Evolutionary conservation across 306 rosid genomes (phyloP).

Genomic region (Sechiopsis laciniata): DNA sequence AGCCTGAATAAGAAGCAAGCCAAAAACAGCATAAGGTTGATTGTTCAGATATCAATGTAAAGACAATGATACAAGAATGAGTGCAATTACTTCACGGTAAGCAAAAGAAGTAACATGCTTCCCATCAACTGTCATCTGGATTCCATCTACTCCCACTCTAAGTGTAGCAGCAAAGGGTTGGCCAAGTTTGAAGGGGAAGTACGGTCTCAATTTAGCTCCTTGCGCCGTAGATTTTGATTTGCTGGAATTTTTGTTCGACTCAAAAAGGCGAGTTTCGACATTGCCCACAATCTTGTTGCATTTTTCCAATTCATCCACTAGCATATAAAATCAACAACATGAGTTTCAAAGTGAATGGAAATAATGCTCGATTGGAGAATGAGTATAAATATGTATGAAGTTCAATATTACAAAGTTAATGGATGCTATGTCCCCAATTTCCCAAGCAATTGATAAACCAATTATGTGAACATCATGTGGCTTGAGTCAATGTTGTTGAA

Average conservation of each 20-base stretch:
- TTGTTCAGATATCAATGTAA: constrained; percentile 19
- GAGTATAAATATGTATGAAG: not conserved
- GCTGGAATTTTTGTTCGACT: constrained; percentile 35
- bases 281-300: constrained; percentile 91
- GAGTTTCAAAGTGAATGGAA: constrained; percentile 7
- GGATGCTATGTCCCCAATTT: not conserved
- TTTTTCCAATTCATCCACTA: constrained; percentile 95
- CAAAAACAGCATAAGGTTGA: constrained; percentile 28
- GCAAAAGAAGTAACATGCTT: constrained; percentile 90
- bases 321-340: constrained; percentile 30
- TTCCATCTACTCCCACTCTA: constrained; percentile 93
- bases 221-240: constrained; percentile 43
- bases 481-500: not conserved
- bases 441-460: not conserved
- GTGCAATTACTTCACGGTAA: constrained; percentile 66
- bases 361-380: constrained; percentile 18
- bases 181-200: constrained; percentile 88
- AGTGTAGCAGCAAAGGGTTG: constrained; percentile 94
- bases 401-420: not conserved
- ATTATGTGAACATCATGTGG: not conserved
- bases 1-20: constrained; percentile 50
- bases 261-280: constrained; percentile 36
- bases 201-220: constrained; percentile 49
- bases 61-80: constrained; percentile 15
- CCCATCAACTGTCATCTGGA: constrained; percentile 99